Base-by-base conservation (phyloP, 129 eudicot species). In the Rutidosis leptorrhynchoides region DNA sequence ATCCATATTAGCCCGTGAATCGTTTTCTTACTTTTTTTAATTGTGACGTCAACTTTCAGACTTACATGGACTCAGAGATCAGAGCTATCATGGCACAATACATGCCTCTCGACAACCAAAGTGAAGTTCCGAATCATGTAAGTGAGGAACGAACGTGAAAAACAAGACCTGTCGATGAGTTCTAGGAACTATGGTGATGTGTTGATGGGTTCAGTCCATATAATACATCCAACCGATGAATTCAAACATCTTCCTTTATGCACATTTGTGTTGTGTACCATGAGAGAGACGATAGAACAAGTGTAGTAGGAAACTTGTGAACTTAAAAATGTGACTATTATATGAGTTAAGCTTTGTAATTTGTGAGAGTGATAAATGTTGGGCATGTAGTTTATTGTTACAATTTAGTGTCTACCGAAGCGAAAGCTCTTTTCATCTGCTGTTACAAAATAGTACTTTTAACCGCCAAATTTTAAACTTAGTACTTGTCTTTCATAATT, bases 21-120 rank as follows among this genome's bases (percentile, higher is more conserved):
- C 4, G 8, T 11, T 51, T 52, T 68, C n/a, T 16, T 46, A 45
- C 0, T 6, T 27, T 28, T 58, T 29, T 49, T 11, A 16, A 14
- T 53, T 51, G 20, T 67, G 70, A 19, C 40, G 11, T 61, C 29
- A 20, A 22, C 56, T 76, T 65, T 62, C 84, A 88, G 95, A 74
- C 90, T 25, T 93, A 93, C 77, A 93, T 93, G 98, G 98, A 88
- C 69, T 93, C 98, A 32, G 98, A 93, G 85, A 93, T 93, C 69
- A 83, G 95, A 68, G 98, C 98, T 37, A 88, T 93, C 28, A 93
- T 91, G 96, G 82, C 97, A 43, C 97, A 87, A 30, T 87, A 83
- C 83, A 87, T 87, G 93, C 95, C 97, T 54, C 72, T 88, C 54
- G 96, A 94, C 86, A 86, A 89, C 82, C 98, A 93, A 79, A 74